A percentile compares a stretch with the other conserved stretches of the same genome.
Conservation (phyloP, 2,329 filamentous ascomycete species). For the Exophiala lecanii-corni region DNA sequence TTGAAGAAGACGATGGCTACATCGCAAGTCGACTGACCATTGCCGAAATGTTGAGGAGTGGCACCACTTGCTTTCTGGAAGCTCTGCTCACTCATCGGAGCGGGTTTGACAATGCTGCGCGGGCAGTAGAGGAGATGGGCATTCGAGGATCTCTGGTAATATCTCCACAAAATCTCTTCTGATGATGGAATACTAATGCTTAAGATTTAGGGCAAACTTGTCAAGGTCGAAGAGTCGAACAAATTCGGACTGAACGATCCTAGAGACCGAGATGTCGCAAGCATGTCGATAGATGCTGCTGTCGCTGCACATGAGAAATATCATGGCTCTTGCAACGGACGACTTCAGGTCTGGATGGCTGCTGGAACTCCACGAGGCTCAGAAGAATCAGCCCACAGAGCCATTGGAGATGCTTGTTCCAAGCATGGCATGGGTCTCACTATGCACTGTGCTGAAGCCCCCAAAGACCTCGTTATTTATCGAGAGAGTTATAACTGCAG, state of each 20-base stretch:
- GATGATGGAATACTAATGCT: not conserved
- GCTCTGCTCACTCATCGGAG: conserved; percentile 32
- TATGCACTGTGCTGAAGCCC: conserved; percentile 46
- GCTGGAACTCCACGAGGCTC: conserved; percentile 46
- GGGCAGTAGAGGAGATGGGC: conserved; percentile 32
- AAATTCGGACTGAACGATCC: conserved; percentile 25
- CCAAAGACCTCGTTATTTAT: conserved; percentile 26
- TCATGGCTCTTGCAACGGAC: conserved; percentile 33
- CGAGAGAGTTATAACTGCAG: conserved; percentile 32
- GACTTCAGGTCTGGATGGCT: conserved; percentile 47
- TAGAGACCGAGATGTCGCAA: conserved; percentile 27
- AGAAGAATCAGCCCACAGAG: conserved; percentile 34
- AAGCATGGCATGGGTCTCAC: conserved; percentile 42
- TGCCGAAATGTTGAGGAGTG: conserved; percentile 36
- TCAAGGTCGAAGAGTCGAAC: conserved; percentile 17
- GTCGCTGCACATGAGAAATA: conserved; percentile 23
- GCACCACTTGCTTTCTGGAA: conserved; percentile 37
- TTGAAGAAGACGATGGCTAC: conserved; percentile 32
- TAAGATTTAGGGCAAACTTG: conserved; percentile 15
- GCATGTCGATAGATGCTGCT: conserved; percentile 29
- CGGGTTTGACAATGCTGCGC: conserved; percentile 29
- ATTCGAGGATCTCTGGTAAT: conserved; percentile 32
- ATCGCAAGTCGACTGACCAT: conserved; percentile 33
- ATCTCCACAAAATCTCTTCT: not conserved
- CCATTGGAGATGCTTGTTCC: conserved; percentile 39